These are phyloP conservation scores for Coprinellus aureogranulatus DNA, from an alignment of 768 basidiomycete genomes.

Conservation along the genomic window DNA sequence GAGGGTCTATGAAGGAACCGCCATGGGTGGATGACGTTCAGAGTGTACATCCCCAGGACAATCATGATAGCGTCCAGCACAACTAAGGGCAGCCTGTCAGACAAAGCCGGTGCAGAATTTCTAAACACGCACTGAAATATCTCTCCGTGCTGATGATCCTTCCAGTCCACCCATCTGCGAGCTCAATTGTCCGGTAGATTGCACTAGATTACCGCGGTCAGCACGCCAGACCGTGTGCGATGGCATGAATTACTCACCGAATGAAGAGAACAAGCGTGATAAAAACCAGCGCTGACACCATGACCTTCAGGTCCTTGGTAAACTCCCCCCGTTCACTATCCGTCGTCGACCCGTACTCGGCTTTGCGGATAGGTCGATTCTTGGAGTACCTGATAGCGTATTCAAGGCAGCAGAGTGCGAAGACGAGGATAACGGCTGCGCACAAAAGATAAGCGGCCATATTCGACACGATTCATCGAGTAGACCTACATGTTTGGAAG, in stretches of 20 bases:
- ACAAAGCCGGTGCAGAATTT: background rate
- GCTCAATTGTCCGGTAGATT: slow-evolving; percentile 52
- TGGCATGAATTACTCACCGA: background rate
- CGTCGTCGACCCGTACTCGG: background rate
- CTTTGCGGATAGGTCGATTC: slow-evolving; percentile 29
- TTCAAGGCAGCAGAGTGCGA: slow-evolving; percentile 39
- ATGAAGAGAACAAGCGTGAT: slow-evolving; percentile 48
- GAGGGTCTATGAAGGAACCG: slow-evolving; percentile 25
- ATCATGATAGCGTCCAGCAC: slow-evolving; percentile 53
- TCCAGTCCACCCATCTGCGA: slow-evolving; percentile 51
- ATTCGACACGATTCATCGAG: too few species aligned
- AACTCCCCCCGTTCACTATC: background rate
- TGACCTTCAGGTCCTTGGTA: slow-evolving; percentile 19
- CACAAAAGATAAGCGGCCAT: too few species aligned
- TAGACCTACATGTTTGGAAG: slow-evolving; percentile 37
- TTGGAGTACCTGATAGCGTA: slow-evolving; percentile 38
- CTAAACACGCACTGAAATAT: slow-evolving; percentile 28
- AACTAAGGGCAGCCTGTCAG: slow-evolving; percentile 26
- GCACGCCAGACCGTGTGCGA: background rate
- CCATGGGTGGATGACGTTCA: slow-evolving; percentile 49
- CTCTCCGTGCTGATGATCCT: slow-evolving; percentile 47
- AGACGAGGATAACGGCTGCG: slow-evolving; percentile 41
- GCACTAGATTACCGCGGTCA: slow-evolving; percentile 28
- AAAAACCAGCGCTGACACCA: slow-evolving; percentile 31
- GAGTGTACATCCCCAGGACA: slow-evolving; percentile 44